Evolutionary conservation across 768 basidiomycete genomes (phyloP), one percentile per base, ranked within the genome.

Genomic region (Pulveroboletus sp.): DNA sequence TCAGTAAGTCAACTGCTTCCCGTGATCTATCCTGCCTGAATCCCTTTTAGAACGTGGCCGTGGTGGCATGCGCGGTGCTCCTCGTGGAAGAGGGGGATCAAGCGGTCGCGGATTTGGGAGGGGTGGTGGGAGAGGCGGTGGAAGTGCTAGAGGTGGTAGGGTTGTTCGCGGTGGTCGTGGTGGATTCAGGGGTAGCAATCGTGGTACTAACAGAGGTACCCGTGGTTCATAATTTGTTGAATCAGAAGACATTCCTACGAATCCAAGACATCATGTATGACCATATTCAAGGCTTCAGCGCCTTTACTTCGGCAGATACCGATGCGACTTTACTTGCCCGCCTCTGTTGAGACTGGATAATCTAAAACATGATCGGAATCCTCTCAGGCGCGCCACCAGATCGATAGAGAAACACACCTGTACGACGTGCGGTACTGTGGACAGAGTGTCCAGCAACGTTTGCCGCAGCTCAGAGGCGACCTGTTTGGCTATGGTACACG

Each of bases 271-370:
- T 29, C 27, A 29, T 6, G 6, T 12, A 29, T n/a, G n/a, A 29
- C 27, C 27, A 41, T 10, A 32, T 27, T 76, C 63, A 81, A 30
- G 70, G 63, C 54, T 75, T 79, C 52, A 82, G 51, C 7, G 71
- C 65, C 51, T 79, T 83, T 26, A 82, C 68, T 51, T 85, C 80
- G 30, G 63, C 64, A 6, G 72, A 69, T 6, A 77, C 77, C 9
- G 58, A 59, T 56, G 73, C 74, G 3, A 79, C 68, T 46, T 75
- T 68, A 45, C 72, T 65, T 16, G 76, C 71, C 32, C 85, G 78
- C 62, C 77, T 76, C 46, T 71, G 67, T 55, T 85, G 82, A 40
- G 66, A 66, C 16, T 71, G 66, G 27, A 79, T 68, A 10, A 65
- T 69, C 83, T 83, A 38, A 32, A 51, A 24, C 13, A n/a, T 20